Base-by-base conservation (phyloP, 2,329 filamentous ascomycete genomes). In the Epichloe sibirici region DNA sequence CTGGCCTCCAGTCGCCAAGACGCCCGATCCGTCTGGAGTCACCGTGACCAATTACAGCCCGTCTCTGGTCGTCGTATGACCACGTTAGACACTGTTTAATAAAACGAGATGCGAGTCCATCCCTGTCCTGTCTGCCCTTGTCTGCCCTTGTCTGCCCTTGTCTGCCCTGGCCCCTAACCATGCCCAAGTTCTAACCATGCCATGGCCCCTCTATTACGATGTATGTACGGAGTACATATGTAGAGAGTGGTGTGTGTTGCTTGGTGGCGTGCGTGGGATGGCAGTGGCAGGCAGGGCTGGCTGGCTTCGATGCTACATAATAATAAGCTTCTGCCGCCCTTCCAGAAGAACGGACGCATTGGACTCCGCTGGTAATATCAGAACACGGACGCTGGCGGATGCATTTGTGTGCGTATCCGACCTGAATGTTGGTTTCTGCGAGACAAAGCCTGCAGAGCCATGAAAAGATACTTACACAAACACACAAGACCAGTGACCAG, bases 251-350 rank as follows among this genome's bases (percentile, higher is more conserved):
- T 21, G 34, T 35, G 34, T 35, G 34, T 35, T 12, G 34, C 12
- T 35, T 21, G 17, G 17, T 21, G 17, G 17, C 17, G 17, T 21
- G 17, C 17, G 17, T 31, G 31, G 31, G 9, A 31, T 11, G 31
- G 31, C 31, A 31, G 9, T 42, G 51, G 46, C 37, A 23, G 45
- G 39, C 17, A 21, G 28, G 44, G 38, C 49, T 47, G 44, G 28
- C 17, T 11, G 37, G 28, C 31, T 11, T 28, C 28, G 21, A 28
- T 6, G 40, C 38, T 17, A 38, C 42, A 21, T 21, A 21, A 21
- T 21, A 21, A 21, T 21, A 21, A 21, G 54, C 61, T 65, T 65
- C 63, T 65, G 57, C 61, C 63, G 62, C 55, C 51, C 55, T 65
- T 65, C 63, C 63, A 63, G 63, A 65, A 64, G 54, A 34, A 45